Base-by-base conservation (phyloP, 2,329 filamentous ascomycete genomes). In the Knufia fluminis region DNA sequence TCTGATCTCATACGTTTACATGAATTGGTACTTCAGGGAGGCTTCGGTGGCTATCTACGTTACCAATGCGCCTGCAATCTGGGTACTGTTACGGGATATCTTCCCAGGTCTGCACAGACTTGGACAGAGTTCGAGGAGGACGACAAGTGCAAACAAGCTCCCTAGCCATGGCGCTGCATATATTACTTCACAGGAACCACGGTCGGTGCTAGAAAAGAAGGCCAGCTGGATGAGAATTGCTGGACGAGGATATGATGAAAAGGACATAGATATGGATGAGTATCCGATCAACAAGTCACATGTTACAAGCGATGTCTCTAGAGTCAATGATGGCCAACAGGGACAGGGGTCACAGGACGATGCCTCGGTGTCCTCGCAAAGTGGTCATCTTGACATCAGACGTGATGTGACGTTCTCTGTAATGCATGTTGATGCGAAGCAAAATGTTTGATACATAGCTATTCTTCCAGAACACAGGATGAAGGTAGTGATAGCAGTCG, bases 51-150 rank as follows among this genome's bases (percentile, higher is more conserved):
- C 67, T 23, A 61, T 72, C 26, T 62, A 75, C 1, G 73, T 77
- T 16, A 74, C 73, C 52, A 76, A 76, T 50, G 60, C 76, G 1
- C 73, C 73, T 0, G 70, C 72, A 36, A 68, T 73, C 10, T 77
- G 73, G 73, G 73, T 72, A 1, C 65, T 76, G 1, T 59, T 76
- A 6, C 66, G 72, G 14, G 70, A 74, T 46, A 57, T 74, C 17
- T 76, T 76, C 63, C 67, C 55, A 14, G 45, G 48, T 28, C 12
- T 51, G n/a, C 44, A 44, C 12, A 26, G 48, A 19, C 20, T 49
- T 7, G 45, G 50, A 6, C 39, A 32, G 23, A 48, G 45, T 38
- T 31, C 42, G 16, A 45, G 42, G 28, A 19, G 26, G 26, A 45
- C 42, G 7, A 33, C 28, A 20, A 31, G 42, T 14, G 28, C 16